Evolutionary conservation across 192 early-diverging fungal species (phyloP).

Genomic region (Umbelopsis sp.): DNA sequence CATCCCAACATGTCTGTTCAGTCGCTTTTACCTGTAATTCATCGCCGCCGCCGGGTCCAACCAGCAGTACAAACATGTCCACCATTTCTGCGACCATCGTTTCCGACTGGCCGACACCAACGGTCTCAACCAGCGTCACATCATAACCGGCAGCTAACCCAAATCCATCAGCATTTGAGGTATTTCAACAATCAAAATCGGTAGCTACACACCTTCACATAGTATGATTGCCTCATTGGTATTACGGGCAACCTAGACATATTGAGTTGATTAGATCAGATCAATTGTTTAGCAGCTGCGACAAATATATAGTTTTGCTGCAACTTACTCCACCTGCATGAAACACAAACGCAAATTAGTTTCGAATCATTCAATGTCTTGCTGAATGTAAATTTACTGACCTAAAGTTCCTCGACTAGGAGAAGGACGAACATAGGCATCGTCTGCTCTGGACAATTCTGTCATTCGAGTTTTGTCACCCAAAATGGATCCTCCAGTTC

Average conservation of each 20-base stretch:
- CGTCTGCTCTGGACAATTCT: slow-evolving; percentile 58
- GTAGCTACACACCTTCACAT: slow-evolving; percentile 64
- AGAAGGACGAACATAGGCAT: slow-evolving; percentile 80
- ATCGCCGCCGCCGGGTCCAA: slow-evolving; percentile 83
- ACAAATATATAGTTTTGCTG: too few relatives aligned
- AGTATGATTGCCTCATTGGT: slow-evolving; percentile 81
- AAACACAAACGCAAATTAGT: not conserved
- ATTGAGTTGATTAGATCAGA: not conserved
- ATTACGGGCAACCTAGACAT: slow-evolving; percentile 69
- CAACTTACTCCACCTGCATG: slow-evolving; percentile 11
- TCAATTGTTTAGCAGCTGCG: not conserved
- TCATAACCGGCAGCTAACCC: slow-evolving; percentile 74
- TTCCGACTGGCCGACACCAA: slow-evolving; percentile 87
- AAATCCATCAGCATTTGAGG: not conserved
- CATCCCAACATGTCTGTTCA: too few relatives aligned
- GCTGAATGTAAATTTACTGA: not conserved
- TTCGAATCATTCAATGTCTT: too few relatives aligned
- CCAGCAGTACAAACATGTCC: slow-evolving; percentile 81
- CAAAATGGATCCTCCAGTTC: slow-evolving; percentile 82
- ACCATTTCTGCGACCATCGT: slow-evolving; percentile 88
- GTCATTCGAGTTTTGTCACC: slow-evolving; percentile 90
- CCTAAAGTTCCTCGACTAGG: slow-evolving; percentile 76
- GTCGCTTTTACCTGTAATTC: slow-evolving; percentile 66
- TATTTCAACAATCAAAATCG: not conserved
- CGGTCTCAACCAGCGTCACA: slow-evolving; percentile 80